phyloP scores from a whole-genome alignment of 129 eudicot genomes.

The Flaveria robusta region DNA sequence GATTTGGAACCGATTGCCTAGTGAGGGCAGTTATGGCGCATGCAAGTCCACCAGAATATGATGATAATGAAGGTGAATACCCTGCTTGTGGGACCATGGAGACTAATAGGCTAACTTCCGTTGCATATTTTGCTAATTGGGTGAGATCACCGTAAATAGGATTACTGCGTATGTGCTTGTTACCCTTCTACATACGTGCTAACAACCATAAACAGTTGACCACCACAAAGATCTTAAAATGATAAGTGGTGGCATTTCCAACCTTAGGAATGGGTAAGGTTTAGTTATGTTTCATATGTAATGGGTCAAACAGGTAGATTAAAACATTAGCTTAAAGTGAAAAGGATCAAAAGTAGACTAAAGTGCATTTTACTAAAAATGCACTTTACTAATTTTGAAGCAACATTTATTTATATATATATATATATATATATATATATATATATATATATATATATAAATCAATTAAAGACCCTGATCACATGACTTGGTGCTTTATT shows the following conservation, averaged over 20 bases:
- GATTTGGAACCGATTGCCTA: too few relatives aligned
- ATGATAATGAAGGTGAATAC: constrained; percentile 52
- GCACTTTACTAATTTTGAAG: too few relatives aligned
- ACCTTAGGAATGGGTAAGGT: background rate
- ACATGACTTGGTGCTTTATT: too few relatives aligned
- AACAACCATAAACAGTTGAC: constrained; percentile 15
- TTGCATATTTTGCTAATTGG: constrained; percentile 52
- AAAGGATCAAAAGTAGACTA: too few relatives aligned
- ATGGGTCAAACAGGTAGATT: background rate
- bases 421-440: too few relatives aligned
- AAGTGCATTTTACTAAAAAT: too few relatives aligned
- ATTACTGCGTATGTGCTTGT: constrained; percentile 42
- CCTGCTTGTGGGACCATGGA: constrained; percentile 45
- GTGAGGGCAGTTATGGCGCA: constrained; percentile 87
- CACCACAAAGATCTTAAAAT: background rate
- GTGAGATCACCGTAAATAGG: constrained; percentile 42
- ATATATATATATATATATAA: too few relatives aligned
- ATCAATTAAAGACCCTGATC: too few relatives aligned
- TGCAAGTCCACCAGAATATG: constrained; percentile 95
- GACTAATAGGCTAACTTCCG: constrained; percentile 44
- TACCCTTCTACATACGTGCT: constrained; percentile 54
- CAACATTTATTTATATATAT: too few relatives aligned
- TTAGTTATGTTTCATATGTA: background rate
- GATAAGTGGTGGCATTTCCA: too few relatives aligned
- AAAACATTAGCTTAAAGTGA: background rate